Conservation (phyloP, 805 yeast species). For the Saturnispora halmiae region DNA sequence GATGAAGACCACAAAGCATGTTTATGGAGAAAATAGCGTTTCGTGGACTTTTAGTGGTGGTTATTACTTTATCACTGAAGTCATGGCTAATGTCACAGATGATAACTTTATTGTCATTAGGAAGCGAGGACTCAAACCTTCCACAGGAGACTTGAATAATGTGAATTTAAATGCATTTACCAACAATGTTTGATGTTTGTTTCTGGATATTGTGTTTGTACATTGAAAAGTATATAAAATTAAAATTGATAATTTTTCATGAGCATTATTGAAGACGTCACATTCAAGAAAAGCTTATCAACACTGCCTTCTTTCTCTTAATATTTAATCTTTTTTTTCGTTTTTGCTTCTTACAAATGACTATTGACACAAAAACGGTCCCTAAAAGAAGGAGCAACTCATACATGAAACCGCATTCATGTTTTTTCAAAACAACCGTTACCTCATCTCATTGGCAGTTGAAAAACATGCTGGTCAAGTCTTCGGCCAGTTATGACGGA, state of each 20-base stretch:
- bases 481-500: constrained; percentile 21
- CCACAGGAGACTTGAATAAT: constrained; percentile 15
- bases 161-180: constrained; percentile 27
- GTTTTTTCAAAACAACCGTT: constrained; percentile 9
- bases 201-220: too few species aligned
- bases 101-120: constrained; percentile 27
- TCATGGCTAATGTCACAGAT: constrained; percentile 30
- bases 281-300: constrained; percentile 3
- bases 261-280: constrained; percentile 4
- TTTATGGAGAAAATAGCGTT: constrained; percentile 63
- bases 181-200: constrained; percentile 22
- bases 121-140: constrained; percentile 16
- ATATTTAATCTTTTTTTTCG: too few species aligned
- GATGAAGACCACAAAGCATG: constrained; percentile 51
- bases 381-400: background rate
- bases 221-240: too few species aligned
- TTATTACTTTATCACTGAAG: constrained; percentile 68
- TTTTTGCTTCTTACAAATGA: background rate
- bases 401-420: constrained; percentile 3
- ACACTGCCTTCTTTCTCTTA: background rate
- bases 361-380: constrained; percentile 3
- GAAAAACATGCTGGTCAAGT: constrained; percentile 57
- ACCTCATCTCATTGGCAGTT: constrained; percentile 61
- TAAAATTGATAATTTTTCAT: background rate
- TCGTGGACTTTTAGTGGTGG: constrained; percentile 89